phyloP scores from a whole-genome alignment of 2,329 filamentous ascomycete genomes.

The Cephalotrichum gorgonifer region DNA sequence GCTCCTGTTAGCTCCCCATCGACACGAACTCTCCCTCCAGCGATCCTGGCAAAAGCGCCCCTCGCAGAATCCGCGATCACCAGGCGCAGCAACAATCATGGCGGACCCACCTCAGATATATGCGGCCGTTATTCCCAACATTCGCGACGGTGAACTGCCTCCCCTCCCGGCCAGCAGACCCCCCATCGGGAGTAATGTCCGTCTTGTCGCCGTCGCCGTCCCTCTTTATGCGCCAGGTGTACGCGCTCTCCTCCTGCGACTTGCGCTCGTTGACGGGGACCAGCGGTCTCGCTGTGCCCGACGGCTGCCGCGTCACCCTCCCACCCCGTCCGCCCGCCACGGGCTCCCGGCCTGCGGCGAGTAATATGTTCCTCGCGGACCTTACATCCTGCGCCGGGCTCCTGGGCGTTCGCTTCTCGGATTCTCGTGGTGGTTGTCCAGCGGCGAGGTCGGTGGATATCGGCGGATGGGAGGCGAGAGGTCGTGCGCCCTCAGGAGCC shows the following conservation, averaged over 20 bases:
- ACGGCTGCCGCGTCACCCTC: conserved; percentile 7
- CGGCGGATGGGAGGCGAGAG: conserved; percentile 3
- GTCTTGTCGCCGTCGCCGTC: conserved; percentile 44
- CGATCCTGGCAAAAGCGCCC: not conserved
- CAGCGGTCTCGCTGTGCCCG: conserved; percentile 8
- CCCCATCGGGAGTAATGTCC: conserved; percentile 49
- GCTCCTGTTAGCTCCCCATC: not conserved
- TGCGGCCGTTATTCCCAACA: conserved; percentile 72
- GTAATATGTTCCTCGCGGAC: not conserved
- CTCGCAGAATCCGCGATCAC: no score
- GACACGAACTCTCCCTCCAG: not conserved
- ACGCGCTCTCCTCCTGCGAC: conserved; percentile 27
- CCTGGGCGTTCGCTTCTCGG: not conserved
- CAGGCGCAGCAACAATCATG: no score
- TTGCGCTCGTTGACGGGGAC: conserved; percentile 24
- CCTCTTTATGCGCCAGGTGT: conserved; percentile 30
- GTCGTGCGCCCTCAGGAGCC: not conserved
- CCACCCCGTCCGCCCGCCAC: not conserved
- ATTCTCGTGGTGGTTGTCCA: not conserved
- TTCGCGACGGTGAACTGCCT: conserved; percentile 72
- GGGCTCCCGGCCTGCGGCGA: not conserved
- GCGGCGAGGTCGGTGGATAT: conserved; percentile 1
- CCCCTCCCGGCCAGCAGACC: conserved; percentile 51
- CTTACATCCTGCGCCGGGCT: not conserved
- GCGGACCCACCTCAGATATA: conserved; percentile 62